Conservation (phyloP, 1,284 basidiomycete species). For the Peniophora sp. region DNA sequence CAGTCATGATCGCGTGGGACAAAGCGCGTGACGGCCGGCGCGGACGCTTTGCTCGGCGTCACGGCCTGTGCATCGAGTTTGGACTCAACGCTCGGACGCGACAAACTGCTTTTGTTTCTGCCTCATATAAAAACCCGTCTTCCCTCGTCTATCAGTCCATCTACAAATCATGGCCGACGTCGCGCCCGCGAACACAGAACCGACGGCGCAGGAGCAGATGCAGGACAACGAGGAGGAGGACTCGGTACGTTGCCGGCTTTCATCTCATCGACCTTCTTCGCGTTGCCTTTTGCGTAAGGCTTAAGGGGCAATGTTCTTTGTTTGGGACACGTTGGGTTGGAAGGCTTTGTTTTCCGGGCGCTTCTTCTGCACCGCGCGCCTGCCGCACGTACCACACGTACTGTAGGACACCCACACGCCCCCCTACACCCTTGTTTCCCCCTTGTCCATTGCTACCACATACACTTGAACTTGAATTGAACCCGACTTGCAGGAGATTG, state of each 20-base stretch:
- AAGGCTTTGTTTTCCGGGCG: too few species aligned
- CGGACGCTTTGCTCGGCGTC: not conserved
- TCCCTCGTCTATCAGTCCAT: too few species aligned
- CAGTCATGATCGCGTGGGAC: constrained; percentile 1
- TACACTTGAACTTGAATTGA: not conserved
- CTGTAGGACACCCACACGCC: not conserved
- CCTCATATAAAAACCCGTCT: constrained; percentile 2
- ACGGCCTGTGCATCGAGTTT: not conserved
- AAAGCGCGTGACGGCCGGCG: constrained; percentile 3
- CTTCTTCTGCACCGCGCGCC: not conserved
- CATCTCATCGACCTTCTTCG: constrained; percentile 1
- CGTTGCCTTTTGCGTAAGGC: not conserved
- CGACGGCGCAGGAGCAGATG: constrained; percentile 17
- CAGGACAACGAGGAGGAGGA: constrained; percentile 29
- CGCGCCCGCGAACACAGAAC: constrained; percentile 18
- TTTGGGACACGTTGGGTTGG: too few species aligned
- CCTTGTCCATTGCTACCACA: not conserved
- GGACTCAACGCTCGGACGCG: not conserved
- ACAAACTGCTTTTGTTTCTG: not conserved
- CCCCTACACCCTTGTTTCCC: not conserved
- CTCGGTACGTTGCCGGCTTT: constrained; percentile 1
- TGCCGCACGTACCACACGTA: constrained; percentile 1
- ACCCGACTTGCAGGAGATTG: constrained; percentile 51
- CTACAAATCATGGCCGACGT: constrained; percentile 23
- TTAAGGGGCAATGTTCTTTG: not conserved